Base-by-base conservation (phyloP, 768 basidiomycete species). In the Tulasnella calospora region DNA sequence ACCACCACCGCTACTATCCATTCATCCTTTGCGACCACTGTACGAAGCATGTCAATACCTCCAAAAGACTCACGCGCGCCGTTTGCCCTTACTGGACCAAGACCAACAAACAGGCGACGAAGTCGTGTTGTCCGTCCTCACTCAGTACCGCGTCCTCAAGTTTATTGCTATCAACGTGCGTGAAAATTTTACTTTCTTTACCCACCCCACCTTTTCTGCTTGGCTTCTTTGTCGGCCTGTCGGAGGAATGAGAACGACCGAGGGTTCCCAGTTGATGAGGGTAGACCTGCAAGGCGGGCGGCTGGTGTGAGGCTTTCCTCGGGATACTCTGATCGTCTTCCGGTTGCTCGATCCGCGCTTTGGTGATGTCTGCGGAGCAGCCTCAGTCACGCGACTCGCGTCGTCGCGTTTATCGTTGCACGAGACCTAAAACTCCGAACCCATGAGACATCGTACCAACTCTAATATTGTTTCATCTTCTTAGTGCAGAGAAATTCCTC, bases 81-180 rank as follows among this genome's bases (percentile, higher is more conserved):
- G 98, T 38, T 87, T 99, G 19, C 98, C 98, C 17, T 88, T 99
- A 10, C 93, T 99, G 61, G 98, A 99, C 82, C 88, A 90, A 79
- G 98, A 99, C 83, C 89, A 93, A 0, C 94, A 95, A 83, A 98
- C 97, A 3, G 94, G 94, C 12, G 95, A 97, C 76, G 96, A 99
- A 85, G 91, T 98, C 61, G 94, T 99, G 82, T 91, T 99, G 33
- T 95, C 94, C 33, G 96, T 99, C 6, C 86, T 99, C 78, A 99
- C 98, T 0, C 98, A 99, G 84, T 99, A 99, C 82, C 90, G 98
- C 46, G 92, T 99, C 21, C 92, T 99, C 86, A 99, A 99, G 85
- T 99, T 98, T 84, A 96, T 99, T 79, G 91, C 98, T 44, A 96
- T 97, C 83, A 99, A 99, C 85, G 97, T 97, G 82, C 77, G 90